Base-by-base conservation (phyloP, 345 rosid genomes). In the Melaleuca alternifolia region DNA sequence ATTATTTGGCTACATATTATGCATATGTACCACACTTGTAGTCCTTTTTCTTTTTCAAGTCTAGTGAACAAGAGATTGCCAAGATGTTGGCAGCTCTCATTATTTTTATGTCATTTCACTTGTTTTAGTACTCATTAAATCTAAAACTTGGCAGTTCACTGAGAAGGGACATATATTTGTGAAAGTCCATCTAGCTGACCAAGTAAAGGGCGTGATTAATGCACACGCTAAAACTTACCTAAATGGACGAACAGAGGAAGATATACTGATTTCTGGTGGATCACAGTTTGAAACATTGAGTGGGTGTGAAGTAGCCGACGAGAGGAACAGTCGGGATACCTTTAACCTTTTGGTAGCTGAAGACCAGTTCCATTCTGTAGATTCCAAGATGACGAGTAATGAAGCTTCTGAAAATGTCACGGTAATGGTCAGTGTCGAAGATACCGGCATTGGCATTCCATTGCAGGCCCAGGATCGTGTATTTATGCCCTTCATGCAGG, bases 401-500 rank as follows among this genome's bases (percentile, higher is more conserved):
- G 92, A 86, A 71, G 91, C 88, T 86, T 91, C 95, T 8, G 91
- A 91, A 79, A 91, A 85, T 81, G 93, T 94, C 50, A 92, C 96
- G 52, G 89, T 97, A 84, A 91, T 94, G 92, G 95, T 95, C 48
- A 92, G 93, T 21, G 97, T 97, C 86, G 99, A 97, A 92, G 99
- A 97, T 92, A 97, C 99, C 0, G 99, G 99, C 51, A 95, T 95
- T 5, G 99, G 99, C 51, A 96, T 97, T 88, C 99, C 99, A 41
- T 87, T 94, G 62, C 83, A 56, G 24, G 99, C 99, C 26, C 99
- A 97, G 85, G 94, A 93, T 41, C 95, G 98, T 37, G 97, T 97
- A 52, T 97, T 97, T 89, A 94, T 90, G 94, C 99, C 99, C 46
- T 97, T 97, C 87, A 93, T 97, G 96, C 99, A 97, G 92, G 99